Evolutionary conservation across 2,329 filamentous ascomycete genomes (phyloP).

Genomic region (Epichloe glyceriae): DNA sequence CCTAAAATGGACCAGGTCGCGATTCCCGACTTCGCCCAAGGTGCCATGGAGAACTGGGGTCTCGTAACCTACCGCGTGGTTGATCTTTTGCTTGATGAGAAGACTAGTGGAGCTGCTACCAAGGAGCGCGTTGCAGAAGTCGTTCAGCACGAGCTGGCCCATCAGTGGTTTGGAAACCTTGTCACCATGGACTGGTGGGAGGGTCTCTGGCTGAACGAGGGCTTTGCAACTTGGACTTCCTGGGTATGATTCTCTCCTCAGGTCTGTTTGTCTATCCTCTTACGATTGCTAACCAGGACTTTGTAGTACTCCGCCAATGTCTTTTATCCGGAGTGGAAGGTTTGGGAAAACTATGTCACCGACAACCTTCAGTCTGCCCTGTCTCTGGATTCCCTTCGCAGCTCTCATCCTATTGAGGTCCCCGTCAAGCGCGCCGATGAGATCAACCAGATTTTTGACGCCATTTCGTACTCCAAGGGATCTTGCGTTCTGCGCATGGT

Average conservation of each 20-base stretch:
- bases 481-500: slow-evolving; percentile 96
- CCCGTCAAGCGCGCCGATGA: slow-evolving; percentile 91
- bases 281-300: not conserved
- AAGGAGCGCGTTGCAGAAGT: slow-evolving; percentile 92
- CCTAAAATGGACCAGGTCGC: slow-evolving; percentile 54
- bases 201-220: slow-evolving; percentile 90
- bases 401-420: slow-evolving; percentile 93
- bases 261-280: not conserved
- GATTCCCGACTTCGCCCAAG: slow-evolving; percentile 88
- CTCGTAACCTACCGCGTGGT: slow-evolving; percentile 90
- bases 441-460: slow-evolving; percentile 96
- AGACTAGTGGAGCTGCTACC: slow-evolving; percentile 73
- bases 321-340: slow-evolving; percentile 97
- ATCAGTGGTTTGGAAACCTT: slow-evolving; percentile 97
- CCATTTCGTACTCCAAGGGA: slow-evolving; percentile 94
- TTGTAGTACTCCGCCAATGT: slow-evolving; percentile 68
- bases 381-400: slow-evolving; percentile 77
- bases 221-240: slow-evolving; percentile 51
- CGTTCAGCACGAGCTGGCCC: slow-evolving; percentile 91
- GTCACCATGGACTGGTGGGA: slow-evolving; percentile 99
- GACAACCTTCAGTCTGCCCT: slow-evolving; percentile 84
- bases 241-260: slow-evolving; percentile 11
- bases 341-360: slow-evolving; percentile 91
- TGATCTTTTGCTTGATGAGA: slow-evolving; percentile 71
- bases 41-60: slow-evolving; percentile 98